Evolutionary conservation across 331 rosid species (phyloP).

Genomic region (Prunus yedoensis): DNA sequence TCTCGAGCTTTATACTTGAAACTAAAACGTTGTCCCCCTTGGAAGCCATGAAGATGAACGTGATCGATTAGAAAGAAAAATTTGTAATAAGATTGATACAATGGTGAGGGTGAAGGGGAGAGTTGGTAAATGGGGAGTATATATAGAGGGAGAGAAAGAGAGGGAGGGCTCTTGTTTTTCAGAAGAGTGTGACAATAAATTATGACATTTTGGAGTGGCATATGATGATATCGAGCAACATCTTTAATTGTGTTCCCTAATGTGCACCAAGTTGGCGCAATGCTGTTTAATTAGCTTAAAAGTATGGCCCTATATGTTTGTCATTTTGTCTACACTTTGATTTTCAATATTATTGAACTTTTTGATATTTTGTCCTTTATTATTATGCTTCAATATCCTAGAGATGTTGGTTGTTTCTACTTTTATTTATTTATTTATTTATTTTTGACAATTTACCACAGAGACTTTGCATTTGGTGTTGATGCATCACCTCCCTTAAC

Average conservation of each 20-base stretch:
- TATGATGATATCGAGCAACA: conserved; percentile 11
- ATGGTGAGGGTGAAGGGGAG: background rate
- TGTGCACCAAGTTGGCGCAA: conserved; percentile 17
- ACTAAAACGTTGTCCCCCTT: conserved; percentile 73
- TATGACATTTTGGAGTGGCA: conserved; percentile 8
- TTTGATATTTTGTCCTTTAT: too few species aligned
- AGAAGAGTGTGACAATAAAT: background rate
- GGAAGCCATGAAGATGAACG: conserved; percentile 57
- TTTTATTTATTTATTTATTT: too few species aligned
- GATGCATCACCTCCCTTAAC: too few species aligned
- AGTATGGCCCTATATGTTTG: too few species aligned
- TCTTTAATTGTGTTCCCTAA: conserved; percentile 24
- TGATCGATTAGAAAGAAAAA: background rate
- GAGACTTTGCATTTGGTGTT: too few species aligned
- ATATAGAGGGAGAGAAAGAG: conserved; percentile 18
- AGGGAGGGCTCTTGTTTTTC: background rate
- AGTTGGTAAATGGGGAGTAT: conserved; percentile 13
- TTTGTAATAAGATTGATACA: background rate
- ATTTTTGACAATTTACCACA: too few species aligned
- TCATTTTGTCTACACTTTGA: too few species aligned
- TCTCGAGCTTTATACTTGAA: conserved; percentile 79
- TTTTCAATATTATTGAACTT: too few species aligned
- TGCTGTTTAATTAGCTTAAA: background rate
- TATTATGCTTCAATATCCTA: too few species aligned
- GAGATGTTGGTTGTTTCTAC: too few species aligned